Evolutionary conservation across 805 yeast species (phyloP), one percentile per base, ranked within the genome.

Genomic region (Starmera dryadoides): DNA sequence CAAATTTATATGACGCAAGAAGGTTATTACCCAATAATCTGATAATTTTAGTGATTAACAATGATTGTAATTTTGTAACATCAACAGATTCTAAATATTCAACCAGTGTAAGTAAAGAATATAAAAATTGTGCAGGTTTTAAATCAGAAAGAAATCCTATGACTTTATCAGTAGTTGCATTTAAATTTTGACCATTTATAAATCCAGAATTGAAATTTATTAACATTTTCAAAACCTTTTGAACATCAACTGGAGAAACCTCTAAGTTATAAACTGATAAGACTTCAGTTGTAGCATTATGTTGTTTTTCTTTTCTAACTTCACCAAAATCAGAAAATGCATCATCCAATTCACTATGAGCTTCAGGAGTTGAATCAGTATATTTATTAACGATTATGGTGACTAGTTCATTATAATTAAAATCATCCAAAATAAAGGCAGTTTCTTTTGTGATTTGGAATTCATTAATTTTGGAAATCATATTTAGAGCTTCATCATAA

Each of bases 1-100:
- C 73, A 18, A 53, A 50, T 8, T 47, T 48, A 35, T 54, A 60
- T 12, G 46, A 33, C 3, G 55, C 41, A 7, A 71, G 34, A 10
- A 51, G 17, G 14, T 46, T 51, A 5, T 36, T 34, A 6, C 56
- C 56, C 21, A 49, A 39, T 11, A 34, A 38, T 30, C 47, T 43
- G 30, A 49, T 19, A 1, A 49, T 34, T 8, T 16, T 19, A 9
- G 37, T 33, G 8, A 50, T 32, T 15, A 38, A 40, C 4, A 35
- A 9, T 3, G 37, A 35, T 15, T 41, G 46, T 6, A 44, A 9
- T 4, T 33, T 36, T 7, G 36, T 26, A 2, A 35, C 8, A n/a
- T 26, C 42, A 14, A 31, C 22, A 1, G 10, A 15, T 11, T 45
- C 47, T 1, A 48, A 22, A 4, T 30, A 28, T 4, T 37, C n/a